Evolutionary conservation across 2,329 filamentous ascomycete species (phyloP), one percentile per base, ranked within the genome.

Genomic region (Trichoderma cornu-damae): DNA sequence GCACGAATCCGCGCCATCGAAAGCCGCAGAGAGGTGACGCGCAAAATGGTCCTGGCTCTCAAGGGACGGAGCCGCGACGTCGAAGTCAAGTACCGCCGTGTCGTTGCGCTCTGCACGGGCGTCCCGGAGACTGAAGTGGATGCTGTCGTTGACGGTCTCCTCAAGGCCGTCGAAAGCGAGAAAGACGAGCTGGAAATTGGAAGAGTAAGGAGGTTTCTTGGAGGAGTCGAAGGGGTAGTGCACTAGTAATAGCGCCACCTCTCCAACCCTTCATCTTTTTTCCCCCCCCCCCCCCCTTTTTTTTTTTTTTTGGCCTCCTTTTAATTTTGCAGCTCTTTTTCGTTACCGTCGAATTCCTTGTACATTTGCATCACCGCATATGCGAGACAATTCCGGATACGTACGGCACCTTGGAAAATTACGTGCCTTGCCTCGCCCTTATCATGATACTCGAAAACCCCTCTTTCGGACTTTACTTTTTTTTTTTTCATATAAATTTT

Each of bases 151-250:
- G 89, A 90, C 52, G 85, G 85, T 2, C 76, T 99, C 42, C 83
- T 95, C 46, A 85, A 89, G 61, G 94, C 94, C 2, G 88, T 97
- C 2, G 93, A 96, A 72, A 96, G 91, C 66, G 92, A 96, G 69
- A 82, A 80, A 55, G 82, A 84, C 6, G 87, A 89, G 65, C 76
- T 90, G 1, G 90, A 95, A 67, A 84, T 93, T 7, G 84, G 82
- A 0, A 77, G 90, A 7, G 88, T 96, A 11, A 79, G 88, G 64
- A 84, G 91, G 52, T 95, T 96, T 68, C 75, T 96, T 57, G 82
- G 87, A 28, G 87, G 89, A 57, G 88, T 95, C 2, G 89, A 92
- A 66, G 85, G 82, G 2, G 81, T 80, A 42, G 74, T 75, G 60
- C 71, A 74, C 62, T 77, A 69, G 68, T 66, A 46, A 61, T 60